Base-by-base conservation (phyloP, 176 grass and related monocot genomes). In the Chloris gayana region DNA sequence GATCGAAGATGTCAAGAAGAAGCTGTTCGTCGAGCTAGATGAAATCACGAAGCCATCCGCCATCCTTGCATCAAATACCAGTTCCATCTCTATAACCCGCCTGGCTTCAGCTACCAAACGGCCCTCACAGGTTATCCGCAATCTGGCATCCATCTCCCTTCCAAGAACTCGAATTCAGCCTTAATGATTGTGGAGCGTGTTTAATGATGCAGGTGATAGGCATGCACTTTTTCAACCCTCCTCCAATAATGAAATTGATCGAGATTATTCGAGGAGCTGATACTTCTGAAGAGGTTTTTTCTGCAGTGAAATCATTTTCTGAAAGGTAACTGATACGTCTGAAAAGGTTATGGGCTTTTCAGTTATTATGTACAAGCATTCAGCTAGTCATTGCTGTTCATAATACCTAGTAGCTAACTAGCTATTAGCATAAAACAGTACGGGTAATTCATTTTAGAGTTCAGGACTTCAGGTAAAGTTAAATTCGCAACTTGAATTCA, bases 141-240 rank as follows among this genome's bases (percentile, higher is more conserved):
- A 6, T 49, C 64, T 13, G 47, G 10, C 34, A 31, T 31, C 1
- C 61, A 39, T 88, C 32, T 49, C 3, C 22, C 25, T 49, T 34
- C 37, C 49, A 15, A 11, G 11, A 66, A 44, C 7, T 44, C 64
- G 42, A 80, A 65, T 72, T 64, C 7, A 12, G 14, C 30, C 24
- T 79, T 47, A 32, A 70, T 18, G 42, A 70, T 66, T 69, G 8
- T 59, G 9, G 70, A 83, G 45, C 57, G 33, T 7, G 27, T 83
- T 82, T 14, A 7, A 24, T 79, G 59, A 30, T 80, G 73, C 79
- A 99, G 96, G 96, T 93, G 68, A 91, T 99, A 38, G 96, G 92
- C 29, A 90, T 99, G 92, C 96, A 95, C 72, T 99, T 99, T 39
- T 91, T 95, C 67, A 99, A 99, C 83, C 96, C 96, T 64, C 96